Evolutionary conservation across 2,329 filamentous ascomycete genomes (phyloP), one percentile per base, ranked within the genome.

Genomic region (Hymenoscyphus repandus): DNA sequence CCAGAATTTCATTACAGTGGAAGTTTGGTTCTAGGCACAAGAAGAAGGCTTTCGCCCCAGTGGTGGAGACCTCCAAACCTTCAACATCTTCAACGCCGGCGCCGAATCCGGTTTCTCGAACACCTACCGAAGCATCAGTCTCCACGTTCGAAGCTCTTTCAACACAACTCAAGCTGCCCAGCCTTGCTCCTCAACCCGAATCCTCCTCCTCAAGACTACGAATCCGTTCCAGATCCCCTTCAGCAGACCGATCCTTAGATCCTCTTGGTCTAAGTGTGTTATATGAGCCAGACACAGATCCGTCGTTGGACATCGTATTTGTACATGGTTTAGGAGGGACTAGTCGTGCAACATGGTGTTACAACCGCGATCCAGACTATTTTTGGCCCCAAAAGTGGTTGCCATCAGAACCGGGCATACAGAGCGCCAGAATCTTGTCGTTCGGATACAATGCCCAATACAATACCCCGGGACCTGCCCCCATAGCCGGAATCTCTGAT

Each of bases 281-380:
- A 1, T 51, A 59, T 17, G 17, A 39, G 2, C 61, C 58, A 15
- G 31, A 46, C 0, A 31, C 9, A 9, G 39, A 32, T 2, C 51
- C 51, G 2, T 15, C 41, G 3, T 20, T 60, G 12, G 64, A 68
- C 43, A 54, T 66, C 6, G 62, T 73, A 13, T 73, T 73, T 49
- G 60, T 73, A 2, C 71, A 74, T 55, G 70, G 70, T 0, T 62
- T 73, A 1, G 68, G 68, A 7, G 71, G 70, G 2, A 63, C 62
- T 1, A 69, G 66, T 41, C 57, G 63, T 2, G 63, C 61, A 47
- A 69, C 69, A 36, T 73, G 71, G 70, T 61, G 56, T 5, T 60
- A 64, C 30, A 55, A 58, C 2, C 17, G 50, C 3, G 57, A 68
- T 11, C 51, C 51, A 2, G 31, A 49, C 1, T 57, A 64, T 30